phyloP scores from a whole-genome alignment of 2,329 filamentous ascomycete species.

The Ceratocystis huliohia region DNA sequence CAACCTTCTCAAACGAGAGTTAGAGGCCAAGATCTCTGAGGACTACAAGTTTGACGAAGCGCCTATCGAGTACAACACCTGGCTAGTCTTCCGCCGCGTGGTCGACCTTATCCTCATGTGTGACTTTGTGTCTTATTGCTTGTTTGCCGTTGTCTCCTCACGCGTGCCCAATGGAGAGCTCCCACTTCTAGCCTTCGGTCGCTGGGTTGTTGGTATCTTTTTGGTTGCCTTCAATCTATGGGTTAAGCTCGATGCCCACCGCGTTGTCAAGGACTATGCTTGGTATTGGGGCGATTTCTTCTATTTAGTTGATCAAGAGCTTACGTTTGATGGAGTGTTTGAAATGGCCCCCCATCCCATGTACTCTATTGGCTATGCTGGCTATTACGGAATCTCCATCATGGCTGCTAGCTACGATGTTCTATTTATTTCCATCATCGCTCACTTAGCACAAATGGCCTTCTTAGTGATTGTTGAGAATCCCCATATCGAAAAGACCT shows the following conservation, averaged over 20 bases:
- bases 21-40: slow-evolving; percentile 85
- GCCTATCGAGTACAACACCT: slow-evolving; percentile 97
- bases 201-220: slow-evolving; percentile 66
- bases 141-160: slow-evolving; percentile 84
- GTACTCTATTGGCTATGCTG: slow-evolving; percentile 96
- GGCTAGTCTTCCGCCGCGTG: slow-evolving; percentile 88
- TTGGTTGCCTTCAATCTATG: slow-evolving; percentile 91
- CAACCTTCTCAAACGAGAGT: slow-evolving; percentile 69
- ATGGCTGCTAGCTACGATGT: slow-evolving; percentile 98
- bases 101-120: slow-evolving; percentile 98
- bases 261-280: slow-evolving; percentile 96
- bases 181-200: slow-evolving; percentile 51
- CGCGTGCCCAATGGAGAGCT: slow-evolving; percentile 62
- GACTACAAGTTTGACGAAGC: slow-evolving; percentile 91
- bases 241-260: slow-evolving; percentile 95
- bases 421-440: slow-evolving; percentile 88
- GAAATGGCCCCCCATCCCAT: slow-evolving; percentile 98
- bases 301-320: slow-evolving; percentile 91
- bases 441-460: slow-evolving; percentile 84
- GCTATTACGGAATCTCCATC: slow-evolving; percentile 95
- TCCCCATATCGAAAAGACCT: slow-evolving; percentile 94
- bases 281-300: slow-evolving; percentile 99
- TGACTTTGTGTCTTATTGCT: slow-evolving; percentile 92
- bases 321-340: slow-evolving; percentile 97
- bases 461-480: slow-evolving; percentile 90